phyloP scores from a whole-genome alignment of 345 rosid species.

The Euphorbia pulcherrima region DNA sequence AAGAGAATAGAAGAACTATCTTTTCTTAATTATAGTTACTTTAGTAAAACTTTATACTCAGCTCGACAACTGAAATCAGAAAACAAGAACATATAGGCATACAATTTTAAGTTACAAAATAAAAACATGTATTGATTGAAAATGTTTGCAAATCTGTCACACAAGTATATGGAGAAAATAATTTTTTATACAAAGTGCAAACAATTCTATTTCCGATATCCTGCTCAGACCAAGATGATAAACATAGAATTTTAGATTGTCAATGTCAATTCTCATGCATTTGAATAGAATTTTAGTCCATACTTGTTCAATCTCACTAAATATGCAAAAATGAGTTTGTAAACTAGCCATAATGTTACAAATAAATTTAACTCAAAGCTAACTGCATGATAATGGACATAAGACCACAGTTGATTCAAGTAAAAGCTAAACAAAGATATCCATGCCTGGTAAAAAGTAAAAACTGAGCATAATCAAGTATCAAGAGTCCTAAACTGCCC shows the following conservation, averaged over 20 bases:
- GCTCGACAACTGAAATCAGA: too few relatives aligned
- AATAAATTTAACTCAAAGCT: background rate
- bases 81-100: too few relatives aligned
- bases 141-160: background rate
- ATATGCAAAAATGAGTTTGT: background rate
- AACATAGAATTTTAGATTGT: background rate
- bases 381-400: background rate
- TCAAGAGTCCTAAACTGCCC: background rate
- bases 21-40: background rate
- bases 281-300: background rate
- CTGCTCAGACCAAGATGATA: background rate
- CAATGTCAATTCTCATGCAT: background rate
- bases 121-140: too few relatives aligned
- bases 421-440: slow-evolving; percentile 16
- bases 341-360: background rate
- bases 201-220: background rate
- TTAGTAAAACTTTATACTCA: background rate
- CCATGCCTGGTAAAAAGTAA: slow-evolving; percentile 60
- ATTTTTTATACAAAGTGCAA: background rate
- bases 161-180: background rate
- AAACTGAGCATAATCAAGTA: slow-evolving; percentile 51
- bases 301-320: background rate
- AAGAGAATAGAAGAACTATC: background rate
- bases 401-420: background rate
- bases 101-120: too few relatives aligned